Base-by-base conservation (phyloP, 371 early-diverging fungal genomes). In the Actinomortierella ambigua region DNA sequence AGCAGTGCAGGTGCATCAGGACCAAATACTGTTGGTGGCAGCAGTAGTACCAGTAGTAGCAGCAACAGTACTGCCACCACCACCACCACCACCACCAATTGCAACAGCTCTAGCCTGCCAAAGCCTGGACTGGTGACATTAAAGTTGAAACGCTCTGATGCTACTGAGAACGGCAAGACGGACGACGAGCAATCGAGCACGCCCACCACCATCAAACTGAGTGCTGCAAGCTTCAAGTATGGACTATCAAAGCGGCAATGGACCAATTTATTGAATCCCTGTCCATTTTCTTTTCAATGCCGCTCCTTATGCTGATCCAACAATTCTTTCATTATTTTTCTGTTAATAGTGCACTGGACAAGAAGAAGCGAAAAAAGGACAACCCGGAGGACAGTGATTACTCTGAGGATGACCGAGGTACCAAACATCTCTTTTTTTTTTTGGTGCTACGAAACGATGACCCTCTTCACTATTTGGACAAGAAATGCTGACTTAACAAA, bases 381-480 rank as follows among this genome's bases (percentile, higher is more conserved):
- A 61, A 70, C n/a, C 29, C 65, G 48, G 71, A 71, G 0, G 71
- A 71, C 43, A 71, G 71, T 22, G 71, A 71, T 40, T 71, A 65
- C 50, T 71, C 71, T n/a, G 71, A 71, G 44, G 71, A 71, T 26
- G 71, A 71, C 24, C 40, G 71, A 65, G 71, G 70, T 61, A 61
- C 22, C 24, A 18, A 9, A 28, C 46, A 57, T 48, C 41, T 26
- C n/a, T 29, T 18, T 20, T 24, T 3, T 28, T 47, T n/a, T 28
- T 41, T 47, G 34, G 7, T 34, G 34, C 34, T 4, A 11, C 34
- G 34, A 6, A 34, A 4, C 4, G 11, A 34, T 11, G 7, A 34
- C 34, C 7, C 11, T 34, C 11, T 34, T 34, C 34, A 34, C 34
- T 6, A 34, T 34, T 34, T 11, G 7, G 7, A 34, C 4, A 6